Conservation (phyloP, 2,329 filamentous ascomycete genomes). For the Aspergillus sp. region DNA sequence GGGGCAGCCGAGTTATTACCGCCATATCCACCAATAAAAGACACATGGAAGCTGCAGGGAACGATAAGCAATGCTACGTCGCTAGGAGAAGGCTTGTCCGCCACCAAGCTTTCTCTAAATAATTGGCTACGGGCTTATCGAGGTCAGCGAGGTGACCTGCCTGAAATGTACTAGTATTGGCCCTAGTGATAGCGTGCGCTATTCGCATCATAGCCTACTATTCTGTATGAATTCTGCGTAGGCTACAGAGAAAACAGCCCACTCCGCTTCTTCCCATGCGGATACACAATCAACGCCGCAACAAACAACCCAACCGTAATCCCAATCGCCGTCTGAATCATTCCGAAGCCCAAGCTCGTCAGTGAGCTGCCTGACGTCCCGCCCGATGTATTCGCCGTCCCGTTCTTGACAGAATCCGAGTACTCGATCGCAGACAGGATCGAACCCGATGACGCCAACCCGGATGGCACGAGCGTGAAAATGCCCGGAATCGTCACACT, state of each 20-base stretch:
- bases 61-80: slow-evolving; percentile 19
- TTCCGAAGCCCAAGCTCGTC: slow-evolving; percentile 46
- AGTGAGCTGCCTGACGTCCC: slow-evolving; percentile 25
- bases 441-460: slow-evolving; percentile 60
- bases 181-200: too few species aligned
- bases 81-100: slow-evolving; percentile 4
- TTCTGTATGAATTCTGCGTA: neutral
- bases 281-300: slow-evolving; percentile 51
- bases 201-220: neutral
- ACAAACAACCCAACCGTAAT: slow-evolving; percentile 53
- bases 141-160: neutral
- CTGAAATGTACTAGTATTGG: neutral
- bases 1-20: neutral
- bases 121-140: neutral
- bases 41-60: neutral
- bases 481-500: slow-evolving; percentile 85
- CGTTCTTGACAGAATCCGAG: slow-evolving; percentile 54
- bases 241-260: slow-evolving; percentile 38
- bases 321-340: slow-evolving; percentile 52
- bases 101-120: slow-evolving; percentile 2
- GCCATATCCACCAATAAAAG: neutral
- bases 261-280: slow-evolving; percentile 49
- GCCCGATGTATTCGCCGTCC: slow-evolving; percentile 14
- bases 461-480: slow-evolving; percentile 68
- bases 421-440: slow-evolving; percentile 59